Evolutionary conservation across 169 alveolate species (phyloP).

Genomic region (Plasmodium gaboni): DNA sequence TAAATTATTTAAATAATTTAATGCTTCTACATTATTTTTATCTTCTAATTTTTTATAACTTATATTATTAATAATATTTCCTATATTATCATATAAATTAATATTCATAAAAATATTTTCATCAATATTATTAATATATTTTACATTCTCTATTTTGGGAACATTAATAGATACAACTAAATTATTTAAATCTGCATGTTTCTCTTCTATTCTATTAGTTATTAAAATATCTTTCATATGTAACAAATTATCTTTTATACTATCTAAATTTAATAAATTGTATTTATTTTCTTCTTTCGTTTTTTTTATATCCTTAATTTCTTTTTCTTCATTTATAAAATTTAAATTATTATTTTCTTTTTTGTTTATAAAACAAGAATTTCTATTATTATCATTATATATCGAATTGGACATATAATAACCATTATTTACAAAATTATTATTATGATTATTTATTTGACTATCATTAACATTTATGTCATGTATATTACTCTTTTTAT

Average conservation of each 20-base stretch:
- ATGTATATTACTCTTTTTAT: neutral
- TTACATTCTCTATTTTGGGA: slow-evolving; percentile 61
- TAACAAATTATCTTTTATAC: neutral
- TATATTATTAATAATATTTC: slow-evolving; percentile 64
- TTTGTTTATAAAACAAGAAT: no score
- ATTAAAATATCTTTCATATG: neutral
- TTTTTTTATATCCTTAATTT: neutral
- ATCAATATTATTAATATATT: slow-evolving; percentile 74
- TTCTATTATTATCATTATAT: neutral
- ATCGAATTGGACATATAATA: neutral
- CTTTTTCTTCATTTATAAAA: neutral
- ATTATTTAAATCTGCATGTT: neutral
- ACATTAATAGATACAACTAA: slow-evolving; percentile 49
- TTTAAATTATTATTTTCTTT: no score
- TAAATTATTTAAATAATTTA: slow-evolving; percentile 41
- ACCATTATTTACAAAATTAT: neutral
- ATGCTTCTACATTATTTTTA: slow-evolving; percentile 68
- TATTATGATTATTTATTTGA: neutral
- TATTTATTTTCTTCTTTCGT: neutral
- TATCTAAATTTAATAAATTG: neutral
- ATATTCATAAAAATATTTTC: slow-evolving; percentile 76
- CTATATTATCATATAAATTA: slow-evolving; percentile 69
- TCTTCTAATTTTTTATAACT: slow-evolving; percentile 75
- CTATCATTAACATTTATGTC: neutral
- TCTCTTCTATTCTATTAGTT: neutral